phyloP scores from a whole-genome alignment of 2,329 filamentous ascomycete species.

The Arthrobotrys megalospora region DNA sequence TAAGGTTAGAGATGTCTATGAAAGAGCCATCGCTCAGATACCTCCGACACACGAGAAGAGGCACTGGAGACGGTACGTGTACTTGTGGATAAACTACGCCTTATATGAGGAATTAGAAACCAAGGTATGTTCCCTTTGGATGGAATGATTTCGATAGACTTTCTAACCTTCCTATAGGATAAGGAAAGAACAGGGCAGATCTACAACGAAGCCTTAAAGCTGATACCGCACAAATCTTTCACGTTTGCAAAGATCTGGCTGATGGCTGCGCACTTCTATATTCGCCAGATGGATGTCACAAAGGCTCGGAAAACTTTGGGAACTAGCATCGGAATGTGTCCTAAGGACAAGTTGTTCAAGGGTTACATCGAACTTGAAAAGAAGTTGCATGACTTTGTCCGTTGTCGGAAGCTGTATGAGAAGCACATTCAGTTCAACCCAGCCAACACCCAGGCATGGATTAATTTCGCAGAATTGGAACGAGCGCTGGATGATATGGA shows the following conservation, averaged over 20 bases:
- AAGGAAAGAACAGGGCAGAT: constrained; percentile 85
- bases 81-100: constrained; percentile 97
- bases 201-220: constrained; percentile 86
- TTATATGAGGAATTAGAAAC: constrained; percentile 93
- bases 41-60: constrained; percentile 96
- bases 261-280: constrained; percentile 91
- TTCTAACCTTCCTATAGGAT: constrained; percentile 69
- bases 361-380: constrained; percentile 94
- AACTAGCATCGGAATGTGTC: constrained; percentile 90
- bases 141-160: background rate
- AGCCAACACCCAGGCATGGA: constrained; percentile 93
- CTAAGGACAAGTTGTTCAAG: constrained; percentile 94
- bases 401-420: constrained; percentile 91
- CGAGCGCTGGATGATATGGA: constrained; percentile 91
- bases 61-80: constrained; percentile 97
- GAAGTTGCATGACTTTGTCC: constrained; percentile 92
- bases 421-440: constrained; percentile 95
- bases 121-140: constrained; percentile 67
- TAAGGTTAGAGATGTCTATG: constrained; percentile 90
- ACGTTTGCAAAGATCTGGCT: constrained; percentile 98
- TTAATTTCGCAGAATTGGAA: constrained; percentile 94
- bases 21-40: constrained; percentile 93
- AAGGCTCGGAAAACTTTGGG: constrained; percentile 89
- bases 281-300: constrained; percentile 85
- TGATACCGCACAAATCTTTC: constrained; percentile 96